These are phyloP conservation scores for Aspergillus neotritici DNA, from an alignment of 2,329 filamentous ascomycete genomes.

Conservation along the genomic window DNA sequence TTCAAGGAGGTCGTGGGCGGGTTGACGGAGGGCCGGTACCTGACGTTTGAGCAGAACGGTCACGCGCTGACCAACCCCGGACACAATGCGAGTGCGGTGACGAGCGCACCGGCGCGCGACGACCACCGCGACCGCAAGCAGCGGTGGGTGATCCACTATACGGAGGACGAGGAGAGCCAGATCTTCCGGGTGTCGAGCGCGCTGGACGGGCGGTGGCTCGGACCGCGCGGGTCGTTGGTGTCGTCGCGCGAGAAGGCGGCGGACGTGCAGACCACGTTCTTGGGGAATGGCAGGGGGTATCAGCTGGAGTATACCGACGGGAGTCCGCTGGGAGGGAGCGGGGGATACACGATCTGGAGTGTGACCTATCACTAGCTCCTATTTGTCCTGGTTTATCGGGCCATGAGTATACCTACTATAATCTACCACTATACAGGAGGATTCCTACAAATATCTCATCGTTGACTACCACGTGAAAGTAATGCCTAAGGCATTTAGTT, in stretches of 20 bases:
- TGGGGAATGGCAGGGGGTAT: constrained; percentile 33
- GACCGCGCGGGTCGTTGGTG: constrained; percentile 17
- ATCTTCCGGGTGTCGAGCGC: constrained; percentile 40
- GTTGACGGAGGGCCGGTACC: constrained; percentile 51
- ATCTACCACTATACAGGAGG: too few species aligned
- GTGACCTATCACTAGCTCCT: constrained; percentile 26
- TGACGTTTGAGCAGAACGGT: constrained; percentile 47
- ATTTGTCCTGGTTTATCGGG: background rate
- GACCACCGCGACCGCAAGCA: constrained; percentile 41
- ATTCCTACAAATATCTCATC: too few species aligned
- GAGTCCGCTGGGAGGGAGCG: constrained; percentile 1
- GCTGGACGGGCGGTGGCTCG: constrained; percentile 37
- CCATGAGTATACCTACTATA: too few species aligned
- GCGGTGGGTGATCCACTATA: constrained; percentile 48
- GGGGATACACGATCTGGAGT: constrained; percentile 28
- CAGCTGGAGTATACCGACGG: constrained; percentile 24
- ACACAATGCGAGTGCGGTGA: constrained; percentile 8
- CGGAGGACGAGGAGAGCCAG: constrained; percentile 24
- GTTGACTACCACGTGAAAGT: too few species aligned
- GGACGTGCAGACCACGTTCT: constrained; percentile 29
- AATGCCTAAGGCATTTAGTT: too few species aligned
- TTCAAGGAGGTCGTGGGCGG: constrained; percentile 50
- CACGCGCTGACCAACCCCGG: constrained; percentile 38
- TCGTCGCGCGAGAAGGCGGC: constrained; percentile 17
- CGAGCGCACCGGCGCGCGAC: constrained; percentile 20